Evolutionary conservation across 495 filamentous ascomycete genomes (phyloP).

Genomic region (Bathelium albidoporum): DNA sequence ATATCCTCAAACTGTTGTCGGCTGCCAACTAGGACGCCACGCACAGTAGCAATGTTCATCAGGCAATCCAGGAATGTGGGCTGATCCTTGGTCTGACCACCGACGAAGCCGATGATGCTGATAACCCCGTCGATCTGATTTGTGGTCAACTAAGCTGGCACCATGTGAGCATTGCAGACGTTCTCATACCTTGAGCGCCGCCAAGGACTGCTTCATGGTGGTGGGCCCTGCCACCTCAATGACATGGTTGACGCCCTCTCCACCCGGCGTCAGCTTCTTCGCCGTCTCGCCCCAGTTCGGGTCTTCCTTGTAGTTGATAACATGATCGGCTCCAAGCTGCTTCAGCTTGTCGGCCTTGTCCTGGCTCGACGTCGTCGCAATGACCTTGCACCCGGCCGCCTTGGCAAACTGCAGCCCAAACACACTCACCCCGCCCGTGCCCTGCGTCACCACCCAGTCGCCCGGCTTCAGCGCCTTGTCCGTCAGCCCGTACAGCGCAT

Average conservation of each 20-base stretch:
- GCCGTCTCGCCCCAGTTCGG: slow-evolving; percentile 69
- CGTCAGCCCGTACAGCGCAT: slow-evolving; percentile 61
- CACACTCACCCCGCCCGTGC: slow-evolving; percentile 71
- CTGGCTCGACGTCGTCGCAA: slow-evolving; percentile 65
- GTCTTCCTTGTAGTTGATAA: slow-evolving; percentile 67
- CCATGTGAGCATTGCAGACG: no score
- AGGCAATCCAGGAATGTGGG: slow-evolving; percentile 29
- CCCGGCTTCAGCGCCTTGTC: slow-evolving; percentile 52
- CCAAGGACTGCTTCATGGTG: slow-evolving; percentile 27
- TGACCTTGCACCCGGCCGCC: slow-evolving; percentile 68
- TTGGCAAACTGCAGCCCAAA: slow-evolving; percentile 77
- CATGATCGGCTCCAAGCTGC: slow-evolving; percentile 63
- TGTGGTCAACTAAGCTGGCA: no score
- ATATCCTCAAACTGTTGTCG: slow-evolving; percentile 33
- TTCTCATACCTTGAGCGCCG: slow-evolving; percentile 10
- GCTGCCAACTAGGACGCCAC: slow-evolving; percentile 30
- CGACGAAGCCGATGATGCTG: slow-evolving; percentile 34
- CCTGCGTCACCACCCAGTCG: slow-evolving; percentile 63
- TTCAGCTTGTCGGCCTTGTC: slow-evolving; percentile 57
- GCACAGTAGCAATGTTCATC: slow-evolving; percentile 28
- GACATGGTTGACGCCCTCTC: slow-evolving; percentile 57
- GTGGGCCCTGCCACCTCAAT: slow-evolving; percentile 34
- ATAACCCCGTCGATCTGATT: slow-evolving; percentile 35
- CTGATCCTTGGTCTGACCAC: slow-evolving; percentile 23
- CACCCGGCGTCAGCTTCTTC: slow-evolving; percentile 48